Conservation (phyloP, 1,284 basidiomycete species). For the Cutaneotrichosporon arboriforme region DNA sequence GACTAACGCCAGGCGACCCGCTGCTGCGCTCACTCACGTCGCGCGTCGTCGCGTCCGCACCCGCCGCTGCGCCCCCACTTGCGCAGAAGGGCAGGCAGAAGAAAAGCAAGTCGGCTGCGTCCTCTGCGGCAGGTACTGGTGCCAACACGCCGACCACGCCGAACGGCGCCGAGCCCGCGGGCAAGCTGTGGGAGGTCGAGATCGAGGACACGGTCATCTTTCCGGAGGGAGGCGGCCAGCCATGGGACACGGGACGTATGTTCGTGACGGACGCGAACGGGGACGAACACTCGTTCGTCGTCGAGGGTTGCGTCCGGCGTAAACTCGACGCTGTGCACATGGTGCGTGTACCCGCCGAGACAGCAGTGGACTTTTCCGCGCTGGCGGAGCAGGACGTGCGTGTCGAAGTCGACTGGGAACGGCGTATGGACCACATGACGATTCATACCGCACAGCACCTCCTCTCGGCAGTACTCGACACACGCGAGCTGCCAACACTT, state of each 20-base stretch:
- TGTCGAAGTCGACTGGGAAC: conserved; percentile 60
- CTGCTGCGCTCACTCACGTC: conserved; percentile 36
- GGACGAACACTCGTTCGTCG: conserved; percentile 54
- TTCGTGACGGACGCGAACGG: conserved; percentile 36
- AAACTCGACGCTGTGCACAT: conserved; percentile 75
- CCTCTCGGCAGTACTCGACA: conserved; percentile 73
- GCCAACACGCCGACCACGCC: conserved; percentile 2
- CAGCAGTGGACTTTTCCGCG: conserved; percentile 46
- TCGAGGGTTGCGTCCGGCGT: conserved; percentile 65
- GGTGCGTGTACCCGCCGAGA: conserved; percentile 50
- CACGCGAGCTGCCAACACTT: conserved; percentile 65
- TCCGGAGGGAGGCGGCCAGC: conserved; percentile 78
- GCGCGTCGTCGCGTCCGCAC: conserved; percentile 23
- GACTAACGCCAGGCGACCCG: conserved; percentile 38
- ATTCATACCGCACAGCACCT: conserved; percentile 79
- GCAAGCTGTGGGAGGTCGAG: conserved; percentile 53
- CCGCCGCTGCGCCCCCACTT: conserved; percentile 28
- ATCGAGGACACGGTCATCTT: conserved; percentile 80
- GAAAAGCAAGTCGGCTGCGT: conserved; percentile 20
- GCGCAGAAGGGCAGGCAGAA: conserved; percentile 36
- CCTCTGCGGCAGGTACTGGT: conserved; percentile 5
- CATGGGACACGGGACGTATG: conserved; percentile 67
- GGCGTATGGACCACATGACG: conserved; percentile 75
- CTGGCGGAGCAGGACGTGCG: conserved; percentile 54
- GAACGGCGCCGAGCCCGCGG: conserved; percentile 9